A percentile compares a stretch with the other conserved stretches of the same genome.
phyloP scores from a whole-genome alignment of 805 yeast species.

The Yarrowia sp. region DNA sequence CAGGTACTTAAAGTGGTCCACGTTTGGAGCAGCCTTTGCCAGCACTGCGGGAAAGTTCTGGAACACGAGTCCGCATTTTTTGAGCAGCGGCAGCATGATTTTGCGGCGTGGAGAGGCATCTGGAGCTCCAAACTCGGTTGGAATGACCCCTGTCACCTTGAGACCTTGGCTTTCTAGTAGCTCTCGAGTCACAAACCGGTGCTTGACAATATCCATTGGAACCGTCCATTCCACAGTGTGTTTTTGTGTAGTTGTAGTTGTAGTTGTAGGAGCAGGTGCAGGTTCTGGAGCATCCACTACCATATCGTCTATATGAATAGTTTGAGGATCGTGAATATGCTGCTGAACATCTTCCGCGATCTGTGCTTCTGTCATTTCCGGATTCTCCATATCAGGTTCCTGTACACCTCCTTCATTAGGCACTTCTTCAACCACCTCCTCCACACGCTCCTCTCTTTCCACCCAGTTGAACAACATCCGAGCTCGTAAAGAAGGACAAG shows the following conservation, averaged over 20 bases:
- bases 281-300: background rate
- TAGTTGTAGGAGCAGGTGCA: too few relatives aligned
- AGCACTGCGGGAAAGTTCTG: background rate
- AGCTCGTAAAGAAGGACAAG: background rate
- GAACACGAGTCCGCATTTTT: background rate
- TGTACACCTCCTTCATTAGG: background rate
- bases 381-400: background rate
- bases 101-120: background rate
- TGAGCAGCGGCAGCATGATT: background rate
- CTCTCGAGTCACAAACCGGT: background rate
- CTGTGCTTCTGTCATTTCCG: background rate
- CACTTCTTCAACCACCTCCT: background rate
- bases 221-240: background rate
- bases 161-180: background rate
- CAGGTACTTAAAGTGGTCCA: background rate
- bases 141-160: background rate
- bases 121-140: background rate
- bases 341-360: background rate
- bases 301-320: slow-evolving; percentile 18
- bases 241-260: background rate
- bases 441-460: background rate
- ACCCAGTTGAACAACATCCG: background rate
- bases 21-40: background rate
- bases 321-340: slow-evolving; percentile 2
- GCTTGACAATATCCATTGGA: background rate